Evolutionary conservation across 2,329 filamentous ascomycete genomes (phyloP), one percentile per base, ranked within the genome.

Genomic region (Cryphonectria nitschkei): DNA sequence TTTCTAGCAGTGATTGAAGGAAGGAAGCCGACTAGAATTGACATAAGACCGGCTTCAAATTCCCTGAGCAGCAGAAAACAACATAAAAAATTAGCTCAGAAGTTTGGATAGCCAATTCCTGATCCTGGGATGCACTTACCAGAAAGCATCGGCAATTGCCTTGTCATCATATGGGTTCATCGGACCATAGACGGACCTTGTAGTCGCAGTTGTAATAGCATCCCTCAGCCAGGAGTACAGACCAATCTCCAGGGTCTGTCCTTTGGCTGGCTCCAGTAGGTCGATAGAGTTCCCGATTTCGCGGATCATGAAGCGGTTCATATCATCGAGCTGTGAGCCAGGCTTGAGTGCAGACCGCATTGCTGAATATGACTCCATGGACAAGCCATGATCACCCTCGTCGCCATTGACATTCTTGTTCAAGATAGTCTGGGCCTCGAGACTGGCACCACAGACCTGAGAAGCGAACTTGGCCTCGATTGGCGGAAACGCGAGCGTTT

Each of bases 131-230:
- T 9, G 2, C 26, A 74, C 73, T 73, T 75, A 83, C 81, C 75
- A 79, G 74, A 81, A 82, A 34, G 78, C 78, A 56, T 79, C 73
- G 60, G 78, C 78, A 19, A 82, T 75, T 2, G 68, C 70, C 9
- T 76, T 76, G 60, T 82, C 79, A 46, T 80, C 74, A 54, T 77
- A 83, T 0, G 82, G 82, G 70, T 83, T 84, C 69, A 80, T 74
- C 0, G 80, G 80, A 2, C 82, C 82, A 72, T 84, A 84, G 0
- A 82, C 77, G 19, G 81, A 78, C 61, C 79, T 75, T 0, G 82
- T 84, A 61, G 80, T 78, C 2, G 82, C 80, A 5, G 77, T 71
- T 0, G 79, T 80, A 32, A 82, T 77, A 29, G 77, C 74, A 68
- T 79, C 77, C 26, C 75, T 75, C 16, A 81, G 70, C 69, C 76